Evolutionary conservation across 2,329 filamentous ascomycete genomes (phyloP), one percentile per base, ranked within the genome.

Genomic region (Trichoderma gracile): DNA sequence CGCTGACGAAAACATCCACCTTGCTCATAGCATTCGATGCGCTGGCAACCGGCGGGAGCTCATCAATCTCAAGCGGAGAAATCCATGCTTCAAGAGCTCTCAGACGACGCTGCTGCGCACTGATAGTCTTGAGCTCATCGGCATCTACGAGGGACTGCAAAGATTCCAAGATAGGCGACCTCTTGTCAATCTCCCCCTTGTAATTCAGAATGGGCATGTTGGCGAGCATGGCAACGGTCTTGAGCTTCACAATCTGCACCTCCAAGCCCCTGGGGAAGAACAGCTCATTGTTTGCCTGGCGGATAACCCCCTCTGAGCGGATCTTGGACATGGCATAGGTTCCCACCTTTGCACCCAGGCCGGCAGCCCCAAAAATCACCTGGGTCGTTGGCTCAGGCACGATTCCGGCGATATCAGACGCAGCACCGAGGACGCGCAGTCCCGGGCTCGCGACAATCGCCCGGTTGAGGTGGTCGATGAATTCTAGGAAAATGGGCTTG

Each of bases 171-270:
- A 59, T 40, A 14, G 43, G 56, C 10, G 56, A 59, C 15, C 38
- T 46, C 30, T 59, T 59, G 15, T 59, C 21, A 9, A 59, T 21
- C 0, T 59, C 30, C 19, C 56, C 56, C 25, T 59, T 59, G 7
- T 59, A 27, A 19, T 59, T 49, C 8, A 59, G 15, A 23, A 59
- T 59, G 3, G 56, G 56, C 56, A 59, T 47, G 30, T 59, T 59
- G 43, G 43, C 30, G 19, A 59, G 56, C 12, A 25, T 27, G 15
- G 56, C 56, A 2, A 59, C 21, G 1, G 45, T 49, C 21, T 49
- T 59, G 8, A 59, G 6, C 45, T 59, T 59, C 21, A 23, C n/a
- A 19, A 59, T 59, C 17, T 59, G 30, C 8, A 33, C 56, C 12
- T 59, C 56, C 9, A 59, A 21, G 3, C 56, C 56, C 38, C 9